phyloP scores from a whole-genome alignment of 2,329 filamentous ascomycete species.

The Neopestalotiopsis sp. region DNA sequence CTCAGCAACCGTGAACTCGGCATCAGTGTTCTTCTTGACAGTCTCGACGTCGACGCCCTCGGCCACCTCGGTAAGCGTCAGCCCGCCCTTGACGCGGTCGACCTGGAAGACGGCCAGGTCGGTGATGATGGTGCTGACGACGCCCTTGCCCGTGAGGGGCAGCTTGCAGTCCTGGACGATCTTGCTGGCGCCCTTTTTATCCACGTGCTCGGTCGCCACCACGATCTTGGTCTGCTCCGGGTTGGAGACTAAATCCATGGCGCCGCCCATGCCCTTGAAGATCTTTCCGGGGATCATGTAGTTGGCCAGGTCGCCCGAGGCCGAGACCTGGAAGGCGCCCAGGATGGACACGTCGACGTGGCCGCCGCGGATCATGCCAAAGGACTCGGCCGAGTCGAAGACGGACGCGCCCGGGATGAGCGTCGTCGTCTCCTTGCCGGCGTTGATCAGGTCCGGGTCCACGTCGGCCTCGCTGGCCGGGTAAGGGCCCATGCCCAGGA shows the following conservation, averaged over 20 bases:
- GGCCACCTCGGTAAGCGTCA: conserved; percentile 74
- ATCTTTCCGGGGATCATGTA: conserved; percentile 91
- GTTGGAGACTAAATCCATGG: conserved; percentile 76
- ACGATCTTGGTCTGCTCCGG: conserved; percentile 75
- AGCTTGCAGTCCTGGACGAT: conserved; percentile 67
- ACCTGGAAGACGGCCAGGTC: conserved; percentile 78
- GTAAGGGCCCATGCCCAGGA: conserved; percentile 83
- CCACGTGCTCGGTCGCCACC: conserved; percentile 72
- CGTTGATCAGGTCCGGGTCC: conserved; percentile 83
- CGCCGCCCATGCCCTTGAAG: conserved; percentile 85
- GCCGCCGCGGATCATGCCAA: conserved; percentile 85
- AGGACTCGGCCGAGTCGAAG: conserved; percentile 82
- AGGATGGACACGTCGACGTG: conserved; percentile 86
- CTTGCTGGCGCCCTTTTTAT: conserved; percentile 71
- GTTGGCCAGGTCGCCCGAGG: conserved; percentile 80
- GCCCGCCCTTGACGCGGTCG: conserved; percentile 62
- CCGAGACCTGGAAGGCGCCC: conserved; percentile 80
- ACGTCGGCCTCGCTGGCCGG: conserved; percentile 70
- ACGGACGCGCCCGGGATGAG: conserved; percentile 76
- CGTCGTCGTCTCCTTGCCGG: conserved; percentile 87
- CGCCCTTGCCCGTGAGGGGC: conserved; percentile 68
- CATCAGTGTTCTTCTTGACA: conserved; percentile 72
- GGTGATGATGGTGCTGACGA: conserved; percentile 76
- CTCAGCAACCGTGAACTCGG: conserved; percentile 67
- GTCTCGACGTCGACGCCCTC: conserved; percentile 72